phyloP scores from a whole-genome alignment of 257 asterid genomes.

The Echium plantagineum region DNA sequence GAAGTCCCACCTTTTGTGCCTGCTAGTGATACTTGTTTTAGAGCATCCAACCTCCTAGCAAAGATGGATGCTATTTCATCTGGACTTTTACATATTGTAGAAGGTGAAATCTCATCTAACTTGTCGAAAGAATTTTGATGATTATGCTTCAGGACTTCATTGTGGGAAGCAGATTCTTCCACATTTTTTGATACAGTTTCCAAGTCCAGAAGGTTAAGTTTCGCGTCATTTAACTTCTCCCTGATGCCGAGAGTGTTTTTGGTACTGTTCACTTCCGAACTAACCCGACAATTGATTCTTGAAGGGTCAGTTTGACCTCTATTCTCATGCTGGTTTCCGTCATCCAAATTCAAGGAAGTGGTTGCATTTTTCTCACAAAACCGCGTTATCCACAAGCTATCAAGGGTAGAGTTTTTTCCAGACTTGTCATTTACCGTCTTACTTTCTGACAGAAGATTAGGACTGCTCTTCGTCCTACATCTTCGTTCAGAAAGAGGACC shows the following conservation, averaged over 20 bases:
- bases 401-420: conserved; percentile 18
- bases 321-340: conserved; percentile 15
- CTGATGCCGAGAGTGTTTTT: conserved; percentile 11
- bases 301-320: conserved; percentile 12
- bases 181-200: conserved; percentile 9
- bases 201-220: conserved; percentile 10
- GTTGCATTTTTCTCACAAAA: conserved; percentile 22
- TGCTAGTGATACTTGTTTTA: conserved; percentile 30
- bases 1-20: conserved; percentile 17
- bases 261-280: conserved; percentile 14
- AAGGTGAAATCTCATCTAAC: conserved; percentile 10
- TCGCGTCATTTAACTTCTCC: conserved; percentile 10
- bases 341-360: conserved; percentile 10
- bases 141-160: conserved; percentile 8
- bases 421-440: conserved; percentile 15
- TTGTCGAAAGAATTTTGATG: conserved; percentile 12
- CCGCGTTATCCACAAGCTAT: conserved; percentile 68
- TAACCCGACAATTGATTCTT: conserved; percentile 12
- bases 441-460: conserved; percentile 15
- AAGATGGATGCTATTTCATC: conserved; percentile 50
- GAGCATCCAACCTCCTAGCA: conserved; percentile 58
- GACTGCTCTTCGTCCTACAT: conserved; percentile 7
- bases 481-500: conserved; percentile 13
- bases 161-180: conserved; percentile 21
- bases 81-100: conserved; percentile 21